Evolutionary conservation across 139 green algal species (phyloP).

Genomic region (Zygnema cylindricum): DNA sequence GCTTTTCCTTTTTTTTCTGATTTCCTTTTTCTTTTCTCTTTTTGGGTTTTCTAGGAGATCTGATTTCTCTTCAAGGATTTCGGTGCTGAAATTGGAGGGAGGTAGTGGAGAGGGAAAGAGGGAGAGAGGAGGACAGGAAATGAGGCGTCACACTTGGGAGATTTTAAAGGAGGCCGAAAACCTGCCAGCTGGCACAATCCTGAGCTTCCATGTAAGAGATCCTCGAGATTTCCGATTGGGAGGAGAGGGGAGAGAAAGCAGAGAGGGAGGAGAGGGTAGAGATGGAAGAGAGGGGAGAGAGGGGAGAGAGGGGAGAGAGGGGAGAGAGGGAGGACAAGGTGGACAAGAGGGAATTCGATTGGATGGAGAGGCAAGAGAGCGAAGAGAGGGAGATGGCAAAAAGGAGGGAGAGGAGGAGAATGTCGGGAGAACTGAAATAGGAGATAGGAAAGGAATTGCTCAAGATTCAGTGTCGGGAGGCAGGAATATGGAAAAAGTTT

Average conservation of each 20-base stretch:
- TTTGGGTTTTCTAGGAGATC: too few species aligned
- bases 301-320: neutral
- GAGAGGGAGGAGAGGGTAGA: neutral
- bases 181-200: constrained; percentile 31
- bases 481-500: too few species aligned
- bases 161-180: neutral
- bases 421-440: neutral
- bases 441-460: neutral
- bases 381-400: too few species aligned
- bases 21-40: neutral
- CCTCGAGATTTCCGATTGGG: neutral
- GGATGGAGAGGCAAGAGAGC: neutral
- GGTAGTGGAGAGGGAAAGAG: neutral
- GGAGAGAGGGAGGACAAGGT: neutral
- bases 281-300: neutral
- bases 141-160: neutral
- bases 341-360: neutral
- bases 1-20: neutral
- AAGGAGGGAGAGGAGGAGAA: neutral
- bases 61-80: too few species aligned
- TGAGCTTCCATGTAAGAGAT: constrained; percentile 21
- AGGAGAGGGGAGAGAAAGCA: neutral
- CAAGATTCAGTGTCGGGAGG: neutral
- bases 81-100: too few species aligned
- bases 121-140: neutral